Percentiles rank a stretch among this genome's conserved stretches.
phyloP scores from a whole-genome alignment of 2,329 filamentous ascomycete genomes.

The Fusarium concolor region DNA sequence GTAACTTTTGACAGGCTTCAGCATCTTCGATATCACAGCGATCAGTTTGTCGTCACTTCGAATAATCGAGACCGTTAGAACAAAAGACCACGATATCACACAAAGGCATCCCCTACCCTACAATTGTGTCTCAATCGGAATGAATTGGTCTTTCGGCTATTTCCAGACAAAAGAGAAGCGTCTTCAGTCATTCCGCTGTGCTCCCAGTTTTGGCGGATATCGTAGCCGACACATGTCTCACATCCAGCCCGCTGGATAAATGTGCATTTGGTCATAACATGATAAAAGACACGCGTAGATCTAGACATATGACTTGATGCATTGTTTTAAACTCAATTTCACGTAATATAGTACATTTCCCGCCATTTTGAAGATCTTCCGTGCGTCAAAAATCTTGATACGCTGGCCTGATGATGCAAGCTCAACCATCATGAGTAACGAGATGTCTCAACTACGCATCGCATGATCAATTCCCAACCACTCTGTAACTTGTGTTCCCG shows the following conservation, averaged over 20 bases:
- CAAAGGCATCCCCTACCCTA: neutral
- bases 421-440: neutral
- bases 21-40: too few relatives aligned
- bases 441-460: constrained; percentile 3
- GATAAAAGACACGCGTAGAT: neutral
- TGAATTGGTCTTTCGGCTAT: rapidly evolving
- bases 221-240: constrained; percentile 26
- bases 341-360: rapidly evolving
- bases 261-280: neutral
- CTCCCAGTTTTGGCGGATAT: constrained; percentile 15
- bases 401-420: neutral
- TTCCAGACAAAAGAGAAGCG: neutral
- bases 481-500: neutral
- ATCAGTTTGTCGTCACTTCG: neutral
- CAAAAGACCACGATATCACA: neutral
- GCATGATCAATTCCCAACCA: constrained; percentile 2
- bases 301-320: neutral
- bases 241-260: constrained; percentile 17
- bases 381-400: neutral
- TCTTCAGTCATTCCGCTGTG: neutral
- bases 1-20: too few relatives aligned
- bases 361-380: neutral
- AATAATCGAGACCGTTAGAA: neutral
- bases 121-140: neutral
- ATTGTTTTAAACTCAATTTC: neutral